Conservation (phyloP, 2,329 filamentous ascomycete species). For the Penicillium sp. region DNA sequence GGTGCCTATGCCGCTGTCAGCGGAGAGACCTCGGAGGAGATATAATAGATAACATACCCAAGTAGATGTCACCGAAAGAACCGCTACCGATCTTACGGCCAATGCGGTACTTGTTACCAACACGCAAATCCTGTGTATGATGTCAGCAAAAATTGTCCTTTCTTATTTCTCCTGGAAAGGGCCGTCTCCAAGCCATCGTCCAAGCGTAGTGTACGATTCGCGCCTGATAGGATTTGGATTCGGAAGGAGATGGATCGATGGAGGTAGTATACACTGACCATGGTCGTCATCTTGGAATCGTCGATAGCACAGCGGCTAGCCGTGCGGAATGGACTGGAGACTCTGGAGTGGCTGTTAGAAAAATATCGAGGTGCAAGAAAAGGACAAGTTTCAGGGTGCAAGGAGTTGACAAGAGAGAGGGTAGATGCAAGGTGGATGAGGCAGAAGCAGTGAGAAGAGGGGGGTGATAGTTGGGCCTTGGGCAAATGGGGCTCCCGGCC, state of each 20-base stretch:
- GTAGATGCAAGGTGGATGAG: conserved; percentile 10
- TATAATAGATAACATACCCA: conserved; percentile 54
- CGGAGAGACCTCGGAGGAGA: not conserved
- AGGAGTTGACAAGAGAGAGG: conserved; percentile 1
- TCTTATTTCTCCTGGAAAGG: not conserved
- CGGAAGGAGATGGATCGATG: not conserved
- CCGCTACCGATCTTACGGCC: conserved; percentile 98
- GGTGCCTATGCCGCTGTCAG: conserved; percentile 62
- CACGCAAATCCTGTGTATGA: conserved; percentile 82
- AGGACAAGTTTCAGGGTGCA: not conserved
- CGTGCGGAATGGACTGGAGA: conserved; percentile 21
- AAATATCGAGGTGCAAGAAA: not conserved
- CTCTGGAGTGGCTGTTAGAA: conserved; percentile 13
- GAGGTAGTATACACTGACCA: conserved; percentile 27
- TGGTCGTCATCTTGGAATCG: conserved; percentile 38
- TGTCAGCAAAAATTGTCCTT: conserved; percentile 15
- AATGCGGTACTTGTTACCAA: conserved; percentile 99
- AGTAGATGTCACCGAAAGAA: conserved; percentile 97
- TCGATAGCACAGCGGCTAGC: conserved; percentile 31
- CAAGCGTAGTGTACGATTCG: not conserved
- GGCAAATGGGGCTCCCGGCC: conserved; percentile 15
- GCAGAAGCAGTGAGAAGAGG: conserved; percentile 12
- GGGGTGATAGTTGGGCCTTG: conserved; percentile 20
- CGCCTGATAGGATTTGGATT: not conserved
- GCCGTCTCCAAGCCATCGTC: not conserved